These are phyloP conservation scores for Pyrus bretschneideri DNA, from an alignment of 306 rosid genomes.

Conservation along the genomic window DNA sequence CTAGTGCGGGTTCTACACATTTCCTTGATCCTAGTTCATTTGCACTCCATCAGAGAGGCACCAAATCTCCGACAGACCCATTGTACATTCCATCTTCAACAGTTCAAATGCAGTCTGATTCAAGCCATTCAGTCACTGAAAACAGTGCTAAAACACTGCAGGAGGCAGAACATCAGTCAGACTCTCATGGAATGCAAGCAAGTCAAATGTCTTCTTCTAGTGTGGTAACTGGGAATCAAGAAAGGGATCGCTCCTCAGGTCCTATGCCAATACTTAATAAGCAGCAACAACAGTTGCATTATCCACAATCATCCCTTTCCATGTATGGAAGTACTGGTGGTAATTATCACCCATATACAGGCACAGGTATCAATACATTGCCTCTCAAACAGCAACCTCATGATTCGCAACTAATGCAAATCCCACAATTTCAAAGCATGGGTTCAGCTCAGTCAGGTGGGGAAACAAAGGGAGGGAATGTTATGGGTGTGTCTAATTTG, in stretches of 20 bases:
- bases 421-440: conserved; percentile 53
- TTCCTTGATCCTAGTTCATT: conserved; percentile 66
- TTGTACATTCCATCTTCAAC: conserved; percentile 34
- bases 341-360: conserved; percentile 57
- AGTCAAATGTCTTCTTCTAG: conserved; percentile 50
- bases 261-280: conserved; percentile 55
- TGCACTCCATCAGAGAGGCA: conserved; percentile 69
- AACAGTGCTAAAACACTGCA: conserved; percentile 41
- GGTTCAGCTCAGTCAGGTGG: conserved; percentile 53
- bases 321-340: conserved; percentile 55
- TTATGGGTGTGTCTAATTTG: conserved; percentile 39
- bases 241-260: conserved; percentile 50
- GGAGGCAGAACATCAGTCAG: conserved; percentile 43
- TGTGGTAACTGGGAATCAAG: conserved; percentile 47
- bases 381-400: conserved; percentile 55
- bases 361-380: conserved; percentile 44
- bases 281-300: conserved; percentile 58
- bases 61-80: conserved; percentile 48
- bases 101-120: conserved; percentile 34
- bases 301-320: conserved; percentile 40
- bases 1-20: conserved; percentile 44
- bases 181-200: conserved; percentile 42
- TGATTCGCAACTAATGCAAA: conserved; percentile 65
- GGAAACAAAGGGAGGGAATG: conserved; percentile 37
- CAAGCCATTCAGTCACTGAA: conserved; percentile 37